Evolutionary conservation across 257 asterid species (phyloP).

Genomic region (Solanum appendiculatum): DNA sequence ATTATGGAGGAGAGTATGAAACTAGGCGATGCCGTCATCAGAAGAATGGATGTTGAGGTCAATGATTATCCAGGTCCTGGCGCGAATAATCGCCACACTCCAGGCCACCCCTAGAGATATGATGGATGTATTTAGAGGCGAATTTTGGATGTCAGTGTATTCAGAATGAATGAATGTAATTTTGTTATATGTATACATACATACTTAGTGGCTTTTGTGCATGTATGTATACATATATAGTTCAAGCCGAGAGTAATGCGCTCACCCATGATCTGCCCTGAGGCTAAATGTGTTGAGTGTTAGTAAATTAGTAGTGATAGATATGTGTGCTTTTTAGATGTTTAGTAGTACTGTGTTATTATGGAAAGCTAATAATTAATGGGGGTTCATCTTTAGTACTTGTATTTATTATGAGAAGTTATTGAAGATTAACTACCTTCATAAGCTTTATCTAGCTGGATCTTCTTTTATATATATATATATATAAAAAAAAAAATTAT

Average conservation of each 20-base stretch:
- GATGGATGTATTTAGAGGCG: too few species aligned
- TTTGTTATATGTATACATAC: background rate
- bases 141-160: background rate
- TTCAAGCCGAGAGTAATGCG: background rate
- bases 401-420: background rate
- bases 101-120: conserved; percentile 32
- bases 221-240: background rate
- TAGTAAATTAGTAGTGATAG: background rate
- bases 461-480: too few species aligned
- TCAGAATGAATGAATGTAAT: background rate
- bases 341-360: background rate
- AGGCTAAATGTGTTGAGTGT: conserved; percentile 20
- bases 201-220: background rate
- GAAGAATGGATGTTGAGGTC: conserved; percentile 39
- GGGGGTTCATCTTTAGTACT: background rate
- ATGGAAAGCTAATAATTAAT: background rate
- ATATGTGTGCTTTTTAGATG: background rate
- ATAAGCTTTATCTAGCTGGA: background rate
- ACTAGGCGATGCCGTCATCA: background rate
- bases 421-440: background rate
- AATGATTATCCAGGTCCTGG: conserved; percentile 66
- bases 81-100: conserved; percentile 63
- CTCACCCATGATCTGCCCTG: background rate
- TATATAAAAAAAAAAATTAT: too few species aligned
- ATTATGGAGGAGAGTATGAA: conserved; percentile 4